These are phyloP conservation scores for Russula sp. DNA, from an alignment of 768 basidiomycete genomes.

Conservation along the genomic window DNA sequence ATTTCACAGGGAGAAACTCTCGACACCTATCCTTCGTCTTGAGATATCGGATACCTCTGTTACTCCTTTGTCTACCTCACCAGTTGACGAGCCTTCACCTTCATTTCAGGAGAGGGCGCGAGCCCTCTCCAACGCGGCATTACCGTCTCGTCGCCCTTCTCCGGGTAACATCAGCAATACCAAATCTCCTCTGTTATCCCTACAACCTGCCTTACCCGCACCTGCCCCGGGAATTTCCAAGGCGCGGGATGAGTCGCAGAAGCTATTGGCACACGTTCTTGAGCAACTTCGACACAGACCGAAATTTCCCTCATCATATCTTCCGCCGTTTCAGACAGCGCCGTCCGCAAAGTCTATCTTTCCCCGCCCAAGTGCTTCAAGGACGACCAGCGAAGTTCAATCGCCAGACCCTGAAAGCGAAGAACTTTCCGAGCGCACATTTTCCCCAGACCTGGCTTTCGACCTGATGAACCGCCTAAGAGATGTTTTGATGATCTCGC, in stretches of 20 bases:
- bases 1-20: background rate
- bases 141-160: constrained; percentile 28
- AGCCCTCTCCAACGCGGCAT: constrained; percentile 23
- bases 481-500: constrained; percentile 40
- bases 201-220: constrained; percentile 18
- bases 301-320: constrained; percentile 35
- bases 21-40: constrained; percentile 15
- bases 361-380: constrained; percentile 3
- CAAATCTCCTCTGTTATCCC: constrained; percentile 22
- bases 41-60: constrained; percentile 11
- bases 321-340: background rate
- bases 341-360: background rate
- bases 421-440: constrained; percentile 37
- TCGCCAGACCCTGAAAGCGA: constrained; percentile 34
- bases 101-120: constrained; percentile 23
- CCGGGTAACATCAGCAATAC: constrained; percentile 23
- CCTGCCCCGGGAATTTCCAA: constrained; percentile 30
- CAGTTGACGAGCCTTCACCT: background rate
- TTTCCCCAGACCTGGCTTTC: constrained; percentile 60
- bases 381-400: background rate
- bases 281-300: constrained; percentile 52
- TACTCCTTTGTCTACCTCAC: background rate
- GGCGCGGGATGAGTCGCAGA: constrained; percentile 55
- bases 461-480: constrained; percentile 55
- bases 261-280: constrained; percentile 59